A percentile compares a stretch with the other conserved stretches of the same genome.
These are phyloP conservation scores for Geotrichum ghanense DNA, from an alignment of 805 yeast genomes.

Conservation along the genomic window DNA sequence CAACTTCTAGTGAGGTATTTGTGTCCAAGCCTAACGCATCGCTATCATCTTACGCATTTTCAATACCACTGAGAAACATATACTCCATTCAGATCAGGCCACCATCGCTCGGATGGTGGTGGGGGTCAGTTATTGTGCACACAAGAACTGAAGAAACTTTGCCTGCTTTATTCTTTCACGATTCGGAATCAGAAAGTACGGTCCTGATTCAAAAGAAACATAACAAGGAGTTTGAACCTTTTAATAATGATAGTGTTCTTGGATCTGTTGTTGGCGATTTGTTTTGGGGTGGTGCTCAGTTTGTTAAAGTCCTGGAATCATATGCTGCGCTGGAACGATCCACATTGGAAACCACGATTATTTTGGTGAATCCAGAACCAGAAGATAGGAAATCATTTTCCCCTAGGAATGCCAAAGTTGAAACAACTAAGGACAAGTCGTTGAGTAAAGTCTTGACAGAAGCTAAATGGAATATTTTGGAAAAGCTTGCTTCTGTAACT, in stretches of 20 bases:
- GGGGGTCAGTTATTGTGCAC: slow-evolving; percentile 73
- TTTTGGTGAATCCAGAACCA: slow-evolving; percentile 67
- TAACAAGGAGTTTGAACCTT: slow-evolving; percentile 63
- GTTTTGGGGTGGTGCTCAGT: slow-evolving; percentile 89
- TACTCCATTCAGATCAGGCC: slow-evolving; percentile 76
- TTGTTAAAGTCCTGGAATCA: slow-evolving; percentile 42
- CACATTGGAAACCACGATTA: slow-evolving; percentile 58
- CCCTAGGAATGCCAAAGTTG: slow-evolving; percentile 31
- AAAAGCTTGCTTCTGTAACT: slow-evolving; percentile 71
- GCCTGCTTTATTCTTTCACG: slow-evolving; percentile 89
- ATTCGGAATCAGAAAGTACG: slow-evolving; percentile 73
- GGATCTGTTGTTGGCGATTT: slow-evolving; percentile 32
- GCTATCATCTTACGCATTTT: slow-evolving; percentile 56
- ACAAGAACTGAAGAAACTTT: slow-evolving; percentile 48
- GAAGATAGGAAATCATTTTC: slow-evolving; percentile 51
- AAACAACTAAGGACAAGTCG: slow-evolving; percentile 27
- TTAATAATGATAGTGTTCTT: slow-evolving; percentile 28
- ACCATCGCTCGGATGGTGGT: slow-evolving; percentile 85
- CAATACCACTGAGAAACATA: slow-evolving; percentile 44
- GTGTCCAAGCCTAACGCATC: slow-evolving; percentile 45
- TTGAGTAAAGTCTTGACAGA: slow-evolving; percentile 43
- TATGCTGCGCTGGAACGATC: slow-evolving; percentile 57
- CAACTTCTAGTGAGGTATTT: slow-evolving; percentile 19
- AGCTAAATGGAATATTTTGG: slow-evolving; percentile 81
- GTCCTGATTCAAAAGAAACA: slow-evolving; percentile 45